Evolutionary conservation across 352 stramenopile species (phyloP).

Genomic region (Phytophthora quininea): DNA sequence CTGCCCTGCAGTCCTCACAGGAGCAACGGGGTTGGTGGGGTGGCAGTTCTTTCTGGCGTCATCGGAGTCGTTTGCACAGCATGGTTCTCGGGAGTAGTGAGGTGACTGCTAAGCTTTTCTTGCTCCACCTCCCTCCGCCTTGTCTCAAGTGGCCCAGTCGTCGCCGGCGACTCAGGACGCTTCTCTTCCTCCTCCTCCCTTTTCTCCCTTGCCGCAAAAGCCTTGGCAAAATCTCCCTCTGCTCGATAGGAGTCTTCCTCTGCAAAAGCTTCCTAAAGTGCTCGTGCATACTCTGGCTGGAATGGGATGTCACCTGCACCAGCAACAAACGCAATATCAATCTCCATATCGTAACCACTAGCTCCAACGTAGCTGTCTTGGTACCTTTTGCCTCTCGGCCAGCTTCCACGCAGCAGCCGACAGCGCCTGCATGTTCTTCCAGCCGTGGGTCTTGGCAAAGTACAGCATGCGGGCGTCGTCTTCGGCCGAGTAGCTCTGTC

Average conservation of each 20-base stretch:
- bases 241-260: conserved; percentile 43
- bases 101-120: conserved; percentile 7
- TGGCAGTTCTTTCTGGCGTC: neutral
- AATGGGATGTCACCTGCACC: conserved; percentile 40
- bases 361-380: too few species aligned
- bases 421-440: conserved; percentile 28
- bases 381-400: conserved; percentile 14
- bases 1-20: neutral
- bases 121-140: conserved; percentile 8
- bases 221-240: conserved; percentile 36
- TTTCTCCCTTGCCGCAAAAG: conserved; percentile 32
- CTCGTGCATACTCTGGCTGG: conserved; percentile 56
- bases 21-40: neutral
- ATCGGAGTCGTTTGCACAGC: neutral
- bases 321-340: neutral
- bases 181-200: conserved; percentile 1
- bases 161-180: neutral
- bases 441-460: conserved; percentile 36
- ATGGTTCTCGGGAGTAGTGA: conserved; percentile 5
- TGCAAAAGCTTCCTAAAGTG: conserved; percentile 54
- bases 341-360: neutral
- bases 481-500: conserved; percentile 37
- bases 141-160: neutral
- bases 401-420: conserved; percentile 22
- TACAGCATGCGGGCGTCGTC: conserved; percentile 60